phyloP scores from a whole-genome alignment of 192 early-diverging fungal genomes.

The Coemansia sp. region DNA sequence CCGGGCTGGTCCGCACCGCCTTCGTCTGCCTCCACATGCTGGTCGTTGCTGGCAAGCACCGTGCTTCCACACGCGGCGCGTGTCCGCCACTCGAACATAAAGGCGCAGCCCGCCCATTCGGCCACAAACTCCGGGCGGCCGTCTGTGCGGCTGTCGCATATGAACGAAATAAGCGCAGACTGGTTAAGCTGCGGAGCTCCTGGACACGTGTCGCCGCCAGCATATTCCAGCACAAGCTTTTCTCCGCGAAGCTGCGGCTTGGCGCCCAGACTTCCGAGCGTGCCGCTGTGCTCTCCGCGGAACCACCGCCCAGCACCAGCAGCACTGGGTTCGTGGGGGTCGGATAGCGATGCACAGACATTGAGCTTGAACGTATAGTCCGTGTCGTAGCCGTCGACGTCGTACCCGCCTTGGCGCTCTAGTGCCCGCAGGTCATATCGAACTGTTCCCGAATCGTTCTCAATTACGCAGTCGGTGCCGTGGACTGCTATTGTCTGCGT shows the following conservation, averaged over 20 bases:
- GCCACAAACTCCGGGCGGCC: slow-evolving; percentile 44
- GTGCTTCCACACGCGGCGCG: slow-evolving; percentile 33
- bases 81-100: slow-evolving; percentile 57
- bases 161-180: slow-evolving; percentile 39
- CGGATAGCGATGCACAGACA: slow-evolving; percentile 29
- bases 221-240: slow-evolving; percentile 45
- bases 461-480: slow-evolving; percentile 4
- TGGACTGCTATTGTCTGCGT: background rate
- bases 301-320: slow-evolving; percentile 23
- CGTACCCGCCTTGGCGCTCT: slow-evolving; percentile 10
- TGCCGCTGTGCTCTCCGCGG: slow-evolving; percentile 10
- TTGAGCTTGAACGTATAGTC: slow-evolving; percentile 42
- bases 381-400: slow-evolving; percentile 21
- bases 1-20: too few species aligned
- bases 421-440: slow-evolving; percentile 46
- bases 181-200: slow-evolving; percentile 17
- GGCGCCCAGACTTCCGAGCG: slow-evolving; percentile 22
- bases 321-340: background rate
- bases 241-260: slow-evolving; percentile 29
- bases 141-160: slow-evolving; percentile 34
- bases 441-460: background rate
- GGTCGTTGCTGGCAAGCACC: background rate
- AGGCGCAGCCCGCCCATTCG: slow-evolving; percentile 46
- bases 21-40: too few species aligned
- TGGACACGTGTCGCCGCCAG: slow-evolving; percentile 37